A percentile compares a stretch with the other conserved stretches of the same genome.
These are phyloP conservation scores for Xylariomycetidae sp. DNA, from an alignment of 2,329 filamentous ascomycete genomes.

Conservation along the genomic window DNA sequence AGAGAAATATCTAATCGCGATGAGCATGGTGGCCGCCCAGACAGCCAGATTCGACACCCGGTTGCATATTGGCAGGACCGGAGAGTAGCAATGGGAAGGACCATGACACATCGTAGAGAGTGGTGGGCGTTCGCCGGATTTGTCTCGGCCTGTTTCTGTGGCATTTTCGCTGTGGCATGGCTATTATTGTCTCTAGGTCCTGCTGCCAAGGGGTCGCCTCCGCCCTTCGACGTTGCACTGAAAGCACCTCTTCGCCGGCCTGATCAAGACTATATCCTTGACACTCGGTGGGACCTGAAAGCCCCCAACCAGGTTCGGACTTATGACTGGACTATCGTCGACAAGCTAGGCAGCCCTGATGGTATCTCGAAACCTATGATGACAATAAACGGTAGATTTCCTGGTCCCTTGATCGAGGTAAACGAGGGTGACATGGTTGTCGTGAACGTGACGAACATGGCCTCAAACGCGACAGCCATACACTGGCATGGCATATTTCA, in stretches of 20 bases:
- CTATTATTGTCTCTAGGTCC: slow-evolving; percentile 11
- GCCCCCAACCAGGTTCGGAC: slow-evolving; percentile 47
- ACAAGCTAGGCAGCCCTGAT: slow-evolving; percentile 57
- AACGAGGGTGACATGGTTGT: slow-evolving; percentile 70
- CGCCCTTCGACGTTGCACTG: too few species aligned
- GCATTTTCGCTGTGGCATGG: slow-evolving; percentile 7
- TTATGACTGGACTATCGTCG: slow-evolving; percentile 56
- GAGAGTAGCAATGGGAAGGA: too few species aligned
- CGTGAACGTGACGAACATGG: slow-evolving; percentile 64
- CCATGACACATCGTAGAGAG: too few species aligned
- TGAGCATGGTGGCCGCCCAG: too few species aligned
- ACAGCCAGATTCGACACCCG: too few species aligned
- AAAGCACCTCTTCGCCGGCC: slow-evolving; percentile 10
- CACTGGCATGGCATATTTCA: slow-evolving; percentile 79
- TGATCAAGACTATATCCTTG: slow-evolving; percentile 50
- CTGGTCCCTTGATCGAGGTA: slow-evolving; percentile 66
- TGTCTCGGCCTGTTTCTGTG: slow-evolving; percentile 3
- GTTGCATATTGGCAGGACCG: too few species aligned
- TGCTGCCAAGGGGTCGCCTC: neutral
- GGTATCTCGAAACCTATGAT: slow-evolving; percentile 56
- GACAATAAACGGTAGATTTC: slow-evolving; percentile 71
- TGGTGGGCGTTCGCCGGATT: slow-evolving; percentile 5
- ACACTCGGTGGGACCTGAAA: slow-evolving; percentile 50
- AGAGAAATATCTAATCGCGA: too few species aligned
- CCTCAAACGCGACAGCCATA: slow-evolving; percentile 61